Evolutionary conservation across 2,329 filamentous ascomycete genomes (phyloP).

Genomic region (Salinomyces thailandicus): DNA sequence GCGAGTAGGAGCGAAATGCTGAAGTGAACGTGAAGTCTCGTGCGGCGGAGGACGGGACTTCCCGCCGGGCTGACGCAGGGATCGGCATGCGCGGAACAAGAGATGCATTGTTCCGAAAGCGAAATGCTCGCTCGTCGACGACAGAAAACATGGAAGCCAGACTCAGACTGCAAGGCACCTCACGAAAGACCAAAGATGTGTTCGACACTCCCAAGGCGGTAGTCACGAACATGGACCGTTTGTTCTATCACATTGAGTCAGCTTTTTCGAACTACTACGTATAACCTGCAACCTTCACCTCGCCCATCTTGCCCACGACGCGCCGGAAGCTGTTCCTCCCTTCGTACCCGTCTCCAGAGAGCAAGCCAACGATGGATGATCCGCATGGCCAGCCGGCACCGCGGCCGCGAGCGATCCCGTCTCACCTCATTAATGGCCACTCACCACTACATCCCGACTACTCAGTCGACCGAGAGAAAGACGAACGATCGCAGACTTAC

Average conservation of each 20-base stretch:
- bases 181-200: too few relatives aligned
- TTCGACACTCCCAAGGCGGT: too few relatives aligned
- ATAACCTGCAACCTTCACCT: conserved; percentile 10
- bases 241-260: conserved; percentile 27
- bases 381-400: conserved; percentile 26
- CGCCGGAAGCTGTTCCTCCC: not conserved
- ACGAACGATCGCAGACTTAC: conserved; percentile 47
- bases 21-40: too few relatives aligned
- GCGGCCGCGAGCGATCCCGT: conserved; percentile 42
- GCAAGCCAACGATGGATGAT: conserved; percentile 34
- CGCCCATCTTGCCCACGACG: not conserved
- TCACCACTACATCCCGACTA: conserved; percentile 38
- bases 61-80: too few relatives aligned
- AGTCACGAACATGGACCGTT: conserved; percentile 20
- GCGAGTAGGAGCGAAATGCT: too few relatives aligned
- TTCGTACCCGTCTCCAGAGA: not conserved
- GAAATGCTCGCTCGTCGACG: too few relatives aligned
- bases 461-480: conserved; percentile 36
- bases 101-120: too few relatives aligned
- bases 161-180: too few relatives aligned
- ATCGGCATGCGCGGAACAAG: too few relatives aligned
- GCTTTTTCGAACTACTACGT: conserved; percentile 26
- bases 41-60: too few relatives aligned
- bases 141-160: too few relatives aligned
- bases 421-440: conserved; percentile 47